Evolutionary conservation across 2,329 filamentous ascomycete species (phyloP), one percentile per base, ranked within the genome.

Genomic region (Hypomyces perniciosus): DNA sequence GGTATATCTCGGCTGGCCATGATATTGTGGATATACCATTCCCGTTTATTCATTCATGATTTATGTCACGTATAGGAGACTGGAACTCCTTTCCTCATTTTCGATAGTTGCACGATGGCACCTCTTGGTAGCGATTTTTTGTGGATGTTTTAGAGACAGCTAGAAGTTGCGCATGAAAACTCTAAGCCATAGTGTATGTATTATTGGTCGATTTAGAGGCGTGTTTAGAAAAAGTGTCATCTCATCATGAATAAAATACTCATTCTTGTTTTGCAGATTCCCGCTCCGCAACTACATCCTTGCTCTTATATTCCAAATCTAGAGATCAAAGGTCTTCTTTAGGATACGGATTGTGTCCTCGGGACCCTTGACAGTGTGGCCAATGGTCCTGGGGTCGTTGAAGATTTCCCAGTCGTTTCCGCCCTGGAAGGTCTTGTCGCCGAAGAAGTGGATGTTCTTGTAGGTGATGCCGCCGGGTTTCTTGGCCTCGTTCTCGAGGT

Each of bases 391-490:
- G 49, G 79, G 65, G 67, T 97, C 92, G 58, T 73, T 77, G 71
- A 86, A 97, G 66, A 99, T 96, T 76, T 97, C 92, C 67, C 85
- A 92, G 72, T 99, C 93, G 69, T 97, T 99, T 55, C 93, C 93
- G 57, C 93, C 92, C 68, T 85, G 72, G 66, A 83, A 84, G 28
- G 88, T 88, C 84, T 97, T 99, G 79, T 99, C 93, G 58, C 93
- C 93, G 64, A 97, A 99, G 80, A 97, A 97, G 77, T 97, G 93
- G 61, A 97, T 86, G 41, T 81, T 92, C 60, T 83, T 88, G 77
- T 92, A 97, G 27, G 84, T 73, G 56, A 95, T 75, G 56, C 86
- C 85, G 63, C 81, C 84, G 38, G 79, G 76, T 67, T 79, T 77
- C 72, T 79, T 74, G 57, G 86, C 84, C 69, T 96, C 91, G 57